Conservation (phyloP, 2,329 filamentous ascomycete species). For the Trichoderma lentiforme region DNA sequence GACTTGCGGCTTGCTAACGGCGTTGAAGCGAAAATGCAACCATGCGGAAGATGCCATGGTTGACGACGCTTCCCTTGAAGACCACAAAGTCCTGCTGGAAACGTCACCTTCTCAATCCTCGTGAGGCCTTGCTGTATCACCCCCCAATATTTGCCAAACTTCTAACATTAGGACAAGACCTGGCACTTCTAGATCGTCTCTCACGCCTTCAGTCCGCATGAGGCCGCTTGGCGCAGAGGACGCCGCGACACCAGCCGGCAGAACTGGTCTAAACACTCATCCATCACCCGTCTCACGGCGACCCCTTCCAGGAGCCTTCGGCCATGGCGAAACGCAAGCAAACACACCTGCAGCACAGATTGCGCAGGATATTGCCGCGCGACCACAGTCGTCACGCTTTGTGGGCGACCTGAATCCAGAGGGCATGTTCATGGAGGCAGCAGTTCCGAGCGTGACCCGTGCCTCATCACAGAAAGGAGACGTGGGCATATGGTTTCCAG, state of each 20-base stretch:
- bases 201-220: neutral
- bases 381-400: slow-evolving; percentile 43
- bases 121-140: slow-evolving; percentile 24
- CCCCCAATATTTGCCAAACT: neutral
- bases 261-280: neutral
- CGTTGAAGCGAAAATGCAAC: slow-evolving; percentile 41
- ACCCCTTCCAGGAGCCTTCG: neutral
- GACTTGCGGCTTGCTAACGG: neutral
- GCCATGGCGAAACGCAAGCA: neutral
- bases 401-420: slow-evolving; percentile 60
- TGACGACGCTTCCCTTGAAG: slow-evolving; percentile 29
- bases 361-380: slow-evolving; percentile 20
- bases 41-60: slow-evolving; percentile 37
- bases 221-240: neutral
- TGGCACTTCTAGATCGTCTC: slow-evolving; percentile 9
- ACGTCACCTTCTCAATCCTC: slow-evolving; percentile 30
- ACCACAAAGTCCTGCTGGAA: slow-evolving; percentile 25
- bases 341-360: neutral
- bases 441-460: slow-evolving; percentile 34
- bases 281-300: neutral
- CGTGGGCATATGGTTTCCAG: slow-evolving; percentile 53
- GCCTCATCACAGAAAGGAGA: slow-evolving; percentile 47
- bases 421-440: slow-evolving; percentile 56
- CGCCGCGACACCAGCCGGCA: neutral
- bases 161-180: neutral